Evolutionary conservation across 2,329 filamentous ascomycete species (phyloP).

Genomic region (Pseudodiploospora longispora): DNA sequence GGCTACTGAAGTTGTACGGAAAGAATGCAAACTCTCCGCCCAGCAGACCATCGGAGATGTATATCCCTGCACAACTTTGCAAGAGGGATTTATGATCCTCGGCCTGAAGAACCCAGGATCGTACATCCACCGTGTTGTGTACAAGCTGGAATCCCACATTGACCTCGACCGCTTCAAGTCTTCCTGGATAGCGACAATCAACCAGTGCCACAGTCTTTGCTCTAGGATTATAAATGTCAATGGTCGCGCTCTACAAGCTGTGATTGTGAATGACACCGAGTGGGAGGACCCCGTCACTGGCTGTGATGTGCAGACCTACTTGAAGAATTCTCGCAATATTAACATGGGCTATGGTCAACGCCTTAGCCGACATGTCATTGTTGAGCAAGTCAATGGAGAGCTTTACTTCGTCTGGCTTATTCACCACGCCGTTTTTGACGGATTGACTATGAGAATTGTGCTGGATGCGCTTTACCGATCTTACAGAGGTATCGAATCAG

Average conservation of each 20-base stretch:
- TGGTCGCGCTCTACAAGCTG: conserved; percentile 3
- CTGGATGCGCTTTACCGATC: background rate
- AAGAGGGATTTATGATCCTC: too few species aligned
- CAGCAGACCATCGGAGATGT: background rate
- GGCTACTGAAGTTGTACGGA: background rate
- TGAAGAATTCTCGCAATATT: background rate
- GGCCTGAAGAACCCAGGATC: too few species aligned
- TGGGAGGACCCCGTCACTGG: background rate
- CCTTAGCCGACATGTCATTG: background rate
- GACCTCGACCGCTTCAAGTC: background rate
- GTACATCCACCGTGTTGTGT: too few species aligned
- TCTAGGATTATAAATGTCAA: background rate
- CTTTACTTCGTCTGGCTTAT: too few species aligned
- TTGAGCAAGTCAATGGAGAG: too few species aligned
- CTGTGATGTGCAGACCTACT: too few species aligned
- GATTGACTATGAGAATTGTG: background rate
- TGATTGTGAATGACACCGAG: background rate
- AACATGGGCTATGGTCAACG: conserved; percentile 5
- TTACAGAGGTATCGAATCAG: background rate
- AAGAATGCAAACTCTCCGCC: conserved; percentile 1
- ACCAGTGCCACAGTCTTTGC: too few species aligned
- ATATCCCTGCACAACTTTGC: too few species aligned
- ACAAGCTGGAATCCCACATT: background rate
- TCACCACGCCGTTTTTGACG: too few species aligned
- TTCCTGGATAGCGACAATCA: too few species aligned